Evolutionary conservation across 441 rosid species (phyloP).

Genomic region (Corymbia citriodora): DNA sequence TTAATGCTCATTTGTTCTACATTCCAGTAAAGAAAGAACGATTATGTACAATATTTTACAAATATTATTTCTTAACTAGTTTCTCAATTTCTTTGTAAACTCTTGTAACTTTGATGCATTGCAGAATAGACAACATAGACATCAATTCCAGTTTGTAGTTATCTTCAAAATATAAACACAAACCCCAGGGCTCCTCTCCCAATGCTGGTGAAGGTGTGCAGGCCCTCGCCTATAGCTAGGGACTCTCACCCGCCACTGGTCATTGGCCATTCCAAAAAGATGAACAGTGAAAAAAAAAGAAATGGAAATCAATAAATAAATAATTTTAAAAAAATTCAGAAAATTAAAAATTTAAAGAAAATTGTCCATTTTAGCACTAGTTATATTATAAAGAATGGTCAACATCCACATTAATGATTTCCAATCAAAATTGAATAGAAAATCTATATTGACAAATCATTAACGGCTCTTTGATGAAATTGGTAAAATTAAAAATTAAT

Average conservation of each 20-base stretch:
- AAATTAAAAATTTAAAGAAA: too few relatives aligned
- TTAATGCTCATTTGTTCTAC: background rate
- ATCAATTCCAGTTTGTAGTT: background rate
- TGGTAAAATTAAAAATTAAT: background rate
- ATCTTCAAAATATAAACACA: background rate
- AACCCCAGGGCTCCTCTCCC: background rate
- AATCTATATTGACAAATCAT: background rate
- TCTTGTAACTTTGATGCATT: background rate
- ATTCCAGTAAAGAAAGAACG: background rate
- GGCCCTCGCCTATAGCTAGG: background rate
- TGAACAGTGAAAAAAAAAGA: background rate
- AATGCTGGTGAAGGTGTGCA: background rate
- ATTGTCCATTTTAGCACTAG: accelerated
- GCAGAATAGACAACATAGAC: background rate
- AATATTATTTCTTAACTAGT: background rate
- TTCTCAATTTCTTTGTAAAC: background rate
- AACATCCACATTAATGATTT: accelerated
- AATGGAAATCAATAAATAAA: background rate
- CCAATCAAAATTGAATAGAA: background rate
- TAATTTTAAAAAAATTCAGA: too few relatives aligned
- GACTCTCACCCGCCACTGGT: background rate
- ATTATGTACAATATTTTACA: background rate
- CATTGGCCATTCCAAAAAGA: background rate
- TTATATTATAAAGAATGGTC: too few relatives aligned
- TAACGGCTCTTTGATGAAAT: background rate